Percentiles rank a stretch among this genome's conserved stretches.
Evolutionary conservation across 768 basidiomycete genomes (phyloP).

Genomic region (Mycena pura): DNA sequence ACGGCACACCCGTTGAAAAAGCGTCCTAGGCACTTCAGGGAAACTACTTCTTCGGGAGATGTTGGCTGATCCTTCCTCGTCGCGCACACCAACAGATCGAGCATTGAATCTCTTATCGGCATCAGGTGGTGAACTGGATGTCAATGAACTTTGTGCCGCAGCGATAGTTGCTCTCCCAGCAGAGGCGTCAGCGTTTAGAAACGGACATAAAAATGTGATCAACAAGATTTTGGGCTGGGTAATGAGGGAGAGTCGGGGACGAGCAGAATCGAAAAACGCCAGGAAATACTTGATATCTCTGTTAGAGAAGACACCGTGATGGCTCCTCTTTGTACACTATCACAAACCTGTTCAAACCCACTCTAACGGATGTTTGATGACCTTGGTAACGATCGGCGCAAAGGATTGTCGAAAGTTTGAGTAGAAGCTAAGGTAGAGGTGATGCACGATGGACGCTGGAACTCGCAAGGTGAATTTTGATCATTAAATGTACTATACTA

Average conservation of each 20-base stretch:
- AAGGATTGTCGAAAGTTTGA: no score
- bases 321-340: no score
- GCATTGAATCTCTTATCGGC: slow-evolving; percentile 23
- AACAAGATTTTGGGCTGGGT: slow-evolving; percentile 86
- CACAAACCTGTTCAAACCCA: no score
- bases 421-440: no score
- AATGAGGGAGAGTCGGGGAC: slow-evolving; percentile 82
- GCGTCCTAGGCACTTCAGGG: slow-evolving; percentile 74
- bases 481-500: no score
- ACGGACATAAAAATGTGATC: slow-evolving; percentile 78
- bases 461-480: no score
- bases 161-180: slow-evolving; percentile 71
- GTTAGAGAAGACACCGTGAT: background rate
- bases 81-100: slow-evolving; percentile 56
- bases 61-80: slow-evolving; percentile 52
- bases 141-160: slow-evolving; percentile 63
- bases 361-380: no score
- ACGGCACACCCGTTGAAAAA: slow-evolving; percentile 9
- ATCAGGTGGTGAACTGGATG: slow-evolving; percentile 40
- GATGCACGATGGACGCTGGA: no score
- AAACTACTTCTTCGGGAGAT: slow-evolving; percentile 79
- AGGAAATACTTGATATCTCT: slow-evolving; percentile 49
- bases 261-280: slow-evolving; percentile 73
- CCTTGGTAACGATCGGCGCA: no score
- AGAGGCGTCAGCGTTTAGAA: slow-evolving; percentile 68